Conservation (phyloP, 495 filamentous ascomycete genomes). For the Trichoderma reesei region DNA sequence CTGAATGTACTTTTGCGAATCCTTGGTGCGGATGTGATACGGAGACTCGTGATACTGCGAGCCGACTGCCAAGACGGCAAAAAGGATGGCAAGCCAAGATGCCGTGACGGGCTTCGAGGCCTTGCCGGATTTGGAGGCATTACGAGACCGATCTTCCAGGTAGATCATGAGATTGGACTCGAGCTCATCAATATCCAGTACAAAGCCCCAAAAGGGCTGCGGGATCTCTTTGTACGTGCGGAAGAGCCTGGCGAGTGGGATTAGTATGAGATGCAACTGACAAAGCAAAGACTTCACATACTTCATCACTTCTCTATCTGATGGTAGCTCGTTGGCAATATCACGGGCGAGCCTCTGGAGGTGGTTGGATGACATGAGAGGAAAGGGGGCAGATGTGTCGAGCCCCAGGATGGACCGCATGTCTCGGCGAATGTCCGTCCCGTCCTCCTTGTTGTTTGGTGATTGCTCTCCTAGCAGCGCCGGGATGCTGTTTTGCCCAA, state of each 20-base stretch:
- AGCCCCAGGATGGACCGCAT: slow-evolving; percentile 74
- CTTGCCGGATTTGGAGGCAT: slow-evolving; percentile 37
- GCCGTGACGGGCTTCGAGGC: slow-evolving; percentile 47
- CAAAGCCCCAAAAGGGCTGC: slow-evolving; percentile 69
- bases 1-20: slow-evolving; percentile 46
- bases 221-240: slow-evolving; percentile 66
- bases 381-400: slow-evolving; percentile 78
- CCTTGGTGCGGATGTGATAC: slow-evolving; percentile 40
- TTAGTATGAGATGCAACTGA: neutral
- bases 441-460: slow-evolving; percentile 34
- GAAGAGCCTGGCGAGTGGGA: slow-evolving; percentile 46
- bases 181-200: slow-evolving; percentile 57
- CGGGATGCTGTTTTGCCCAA: slow-evolving; percentile 55
- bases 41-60: slow-evolving; percentile 70
- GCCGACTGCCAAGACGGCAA: slow-evolving; percentile 69
- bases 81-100: slow-evolving; percentile 63
- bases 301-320: slow-evolving; percentile 53
- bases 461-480: slow-evolving; percentile 57
- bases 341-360: slow-evolving; percentile 60
- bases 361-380: slow-evolving; percentile 65
- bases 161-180: slow-evolving; percentile 57
- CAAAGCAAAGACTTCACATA: slow-evolving; percentile 16
- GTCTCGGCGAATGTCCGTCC: slow-evolving; percentile 45
- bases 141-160: slow-evolving; percentile 53
- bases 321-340: slow-evolving; percentile 55